phyloP scores from a whole-genome alignment of 345 rosid species.

The Lumnitzera littorea region DNA sequence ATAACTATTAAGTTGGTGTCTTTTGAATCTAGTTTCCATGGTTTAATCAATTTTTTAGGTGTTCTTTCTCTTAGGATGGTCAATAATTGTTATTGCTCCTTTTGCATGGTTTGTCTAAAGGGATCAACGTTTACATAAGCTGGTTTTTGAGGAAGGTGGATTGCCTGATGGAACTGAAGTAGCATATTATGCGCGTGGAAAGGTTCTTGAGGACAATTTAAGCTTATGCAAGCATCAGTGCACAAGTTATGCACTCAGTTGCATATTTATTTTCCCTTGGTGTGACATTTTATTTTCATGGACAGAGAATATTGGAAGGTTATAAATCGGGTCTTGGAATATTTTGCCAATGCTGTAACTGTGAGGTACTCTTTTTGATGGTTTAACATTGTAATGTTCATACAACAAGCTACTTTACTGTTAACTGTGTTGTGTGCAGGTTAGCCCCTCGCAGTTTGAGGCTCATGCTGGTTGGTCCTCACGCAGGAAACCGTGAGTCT shows the following conservation, averaged over 20 bases:
- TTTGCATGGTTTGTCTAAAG: slow-evolving; percentile 26
- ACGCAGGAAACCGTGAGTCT: slow-evolving; percentile 87
- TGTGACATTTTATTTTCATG: slow-evolving; percentile 26
- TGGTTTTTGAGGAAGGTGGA: slow-evolving; percentile 78
- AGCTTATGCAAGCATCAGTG: too few relatives aligned
- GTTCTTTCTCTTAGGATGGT: slow-evolving; percentile 11
- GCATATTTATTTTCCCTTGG: slow-evolving; percentile 4
- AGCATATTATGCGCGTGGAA: slow-evolving; percentile 84
- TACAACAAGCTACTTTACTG: slow-evolving; percentile 6
- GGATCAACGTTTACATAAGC: slow-evolving; percentile 76
- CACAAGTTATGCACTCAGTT: too few relatives aligned
- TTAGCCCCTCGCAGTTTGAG: slow-evolving; percentile 94
- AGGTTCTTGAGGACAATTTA: slow-evolving; percentile 38
- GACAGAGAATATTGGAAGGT: slow-evolving; percentile 87
- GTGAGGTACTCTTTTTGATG: slow-evolving; percentile 49
- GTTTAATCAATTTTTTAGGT: slow-evolving; percentile 1
- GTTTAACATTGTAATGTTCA: not conserved
- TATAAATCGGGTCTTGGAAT: slow-evolving; percentile 82
- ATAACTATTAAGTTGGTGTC: slow-evolving; percentile 27
- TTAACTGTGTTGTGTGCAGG: slow-evolving; percentile 40
- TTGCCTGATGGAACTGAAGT: slow-evolving; percentile 98
- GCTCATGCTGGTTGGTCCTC: slow-evolving; percentile 99
- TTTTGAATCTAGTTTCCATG: not conserved
- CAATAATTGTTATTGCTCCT: slow-evolving; percentile 5
- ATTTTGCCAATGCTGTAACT: slow-evolving; percentile 81